These are phyloP conservation scores for Bryopsis sp. DNA, from an alignment of 139 green algal genomes.

Conservation along the genomic window DNA sequence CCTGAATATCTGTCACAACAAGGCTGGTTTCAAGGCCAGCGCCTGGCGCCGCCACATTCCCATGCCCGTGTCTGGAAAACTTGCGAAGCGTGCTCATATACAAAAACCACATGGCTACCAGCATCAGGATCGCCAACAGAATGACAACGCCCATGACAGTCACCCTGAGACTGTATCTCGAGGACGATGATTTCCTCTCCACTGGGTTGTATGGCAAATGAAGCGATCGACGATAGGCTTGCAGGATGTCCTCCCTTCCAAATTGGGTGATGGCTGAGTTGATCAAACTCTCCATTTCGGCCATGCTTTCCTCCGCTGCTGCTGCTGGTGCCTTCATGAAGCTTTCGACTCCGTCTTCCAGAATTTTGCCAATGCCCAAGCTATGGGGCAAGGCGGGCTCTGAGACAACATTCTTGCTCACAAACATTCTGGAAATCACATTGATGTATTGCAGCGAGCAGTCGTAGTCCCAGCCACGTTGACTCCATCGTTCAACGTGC, in stretches of 20 bases:
- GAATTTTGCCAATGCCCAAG: neutral
- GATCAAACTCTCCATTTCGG: neutral
- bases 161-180: neutral
- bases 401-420: neutral
- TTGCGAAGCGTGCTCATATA: neutral
- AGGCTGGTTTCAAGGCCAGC: conserved; percentile 22
- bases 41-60: neutral
- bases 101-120: neutral
- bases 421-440: neutral
- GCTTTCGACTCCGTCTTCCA: neutral
- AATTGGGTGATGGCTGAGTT: neutral
- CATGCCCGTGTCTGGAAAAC: neutral
- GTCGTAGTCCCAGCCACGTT: conserved; percentile 6
- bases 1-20: conserved; percentile 26
- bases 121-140: neutral
- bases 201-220: neutral
- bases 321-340: neutral
- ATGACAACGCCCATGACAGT: neutral
- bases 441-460: conserved; percentile 9
- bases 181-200: neutral
- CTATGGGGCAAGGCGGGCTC: neutral
- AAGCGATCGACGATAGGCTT: neutral
- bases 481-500: conserved; percentile 6
- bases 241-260: neutral
- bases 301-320: neutral